These are phyloP conservation scores for Calocybe indica DNA, from an alignment of 768 basidiomycete genomes.

Conservation along the genomic window DNA sequence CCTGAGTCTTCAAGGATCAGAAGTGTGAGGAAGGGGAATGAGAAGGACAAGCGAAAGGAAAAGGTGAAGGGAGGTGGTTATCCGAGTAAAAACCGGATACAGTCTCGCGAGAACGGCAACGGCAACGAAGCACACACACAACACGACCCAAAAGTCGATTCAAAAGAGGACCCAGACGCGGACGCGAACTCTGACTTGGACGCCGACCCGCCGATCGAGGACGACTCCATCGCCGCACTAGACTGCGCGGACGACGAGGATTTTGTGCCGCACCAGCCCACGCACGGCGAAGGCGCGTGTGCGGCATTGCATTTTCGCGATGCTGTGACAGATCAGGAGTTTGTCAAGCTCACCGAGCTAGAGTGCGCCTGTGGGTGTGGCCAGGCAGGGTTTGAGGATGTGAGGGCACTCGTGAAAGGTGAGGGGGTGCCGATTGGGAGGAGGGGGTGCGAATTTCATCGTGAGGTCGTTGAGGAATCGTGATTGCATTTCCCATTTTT, in stretches of 20 bases:
- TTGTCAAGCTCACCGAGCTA: conserved; percentile 36
- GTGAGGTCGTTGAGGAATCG: conserved; percentile 18
- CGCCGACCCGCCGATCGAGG: conserved; percentile 15
- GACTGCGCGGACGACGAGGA: conserved; percentile 52
- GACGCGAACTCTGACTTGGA: neutral
- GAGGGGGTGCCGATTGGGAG: conserved; percentile 57
- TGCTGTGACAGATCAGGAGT: conserved; percentile 46
- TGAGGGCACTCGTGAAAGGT: conserved; percentile 28
- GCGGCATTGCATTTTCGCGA: conserved; percentile 54
- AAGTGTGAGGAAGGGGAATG: too few relatives aligned
- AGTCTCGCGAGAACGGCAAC: conserved; percentile 12
- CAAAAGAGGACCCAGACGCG: neutral
- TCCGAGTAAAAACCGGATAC: too few relatives aligned
- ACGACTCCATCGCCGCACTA: conserved; percentile 20
- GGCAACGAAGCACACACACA: conserved; percentile 11
- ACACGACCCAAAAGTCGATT: neutral
- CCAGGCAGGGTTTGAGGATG: conserved; percentile 19
- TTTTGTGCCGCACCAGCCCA: conserved; percentile 59
- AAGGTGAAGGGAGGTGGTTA: too few relatives aligned
- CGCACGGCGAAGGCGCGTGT: conserved; percentile 57
- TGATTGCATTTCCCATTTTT: too few relatives aligned
- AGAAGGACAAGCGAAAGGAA: too few relatives aligned
- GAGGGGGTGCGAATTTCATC: conserved; percentile 59
- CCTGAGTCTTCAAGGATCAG: too few relatives aligned
- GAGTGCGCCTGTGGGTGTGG: conserved; percentile 26